phyloP scores from a whole-genome alignment of 139 green algal species.

The Ulvella scutata region DNA sequence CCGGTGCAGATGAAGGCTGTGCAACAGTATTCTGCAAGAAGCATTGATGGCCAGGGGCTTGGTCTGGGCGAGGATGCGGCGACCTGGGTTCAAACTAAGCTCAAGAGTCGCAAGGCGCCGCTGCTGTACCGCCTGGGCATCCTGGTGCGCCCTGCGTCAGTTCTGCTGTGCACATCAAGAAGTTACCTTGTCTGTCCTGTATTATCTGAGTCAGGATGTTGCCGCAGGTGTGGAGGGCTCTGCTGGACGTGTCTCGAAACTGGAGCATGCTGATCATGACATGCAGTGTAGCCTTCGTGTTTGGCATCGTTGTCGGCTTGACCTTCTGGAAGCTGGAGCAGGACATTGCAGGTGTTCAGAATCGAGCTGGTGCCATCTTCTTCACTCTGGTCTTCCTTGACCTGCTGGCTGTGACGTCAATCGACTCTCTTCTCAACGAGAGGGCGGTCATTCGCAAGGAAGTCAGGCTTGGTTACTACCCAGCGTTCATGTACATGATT shows the following conservation, averaged over 20 bases:
- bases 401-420: conserved; percentile 53
- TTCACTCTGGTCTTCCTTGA: conserved; percentile 58
- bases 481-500: conserved; percentile 29
- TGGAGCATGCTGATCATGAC: conserved; percentile 47
- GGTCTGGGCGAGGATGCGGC: neutral
- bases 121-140: neutral
- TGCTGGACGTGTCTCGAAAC: conserved; percentile 48
- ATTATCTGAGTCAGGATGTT: neutral
- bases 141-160: neutral
- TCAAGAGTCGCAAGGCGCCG: neutral
- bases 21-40: neutral
- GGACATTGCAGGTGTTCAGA: conserved; percentile 44
- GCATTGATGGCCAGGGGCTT: neutral
- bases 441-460: conserved; percentile 34
- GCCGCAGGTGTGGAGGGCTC: conserved; percentile 42
- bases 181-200: conserved; percentile 9
- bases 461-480: conserved; percentile 38
- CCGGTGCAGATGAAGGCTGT: neutral
- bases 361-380: conserved; percentile 56
- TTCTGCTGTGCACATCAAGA: neutral
- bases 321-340: conserved; percentile 43
- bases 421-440: conserved; percentile 51
- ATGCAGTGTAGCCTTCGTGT: conserved; percentile 18
- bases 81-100: neutral
- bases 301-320: conserved; percentile 42